phyloP scores from a whole-genome alignment of 1,284 basidiomycete genomes.

The Moniliophthora roreri region DNA sequence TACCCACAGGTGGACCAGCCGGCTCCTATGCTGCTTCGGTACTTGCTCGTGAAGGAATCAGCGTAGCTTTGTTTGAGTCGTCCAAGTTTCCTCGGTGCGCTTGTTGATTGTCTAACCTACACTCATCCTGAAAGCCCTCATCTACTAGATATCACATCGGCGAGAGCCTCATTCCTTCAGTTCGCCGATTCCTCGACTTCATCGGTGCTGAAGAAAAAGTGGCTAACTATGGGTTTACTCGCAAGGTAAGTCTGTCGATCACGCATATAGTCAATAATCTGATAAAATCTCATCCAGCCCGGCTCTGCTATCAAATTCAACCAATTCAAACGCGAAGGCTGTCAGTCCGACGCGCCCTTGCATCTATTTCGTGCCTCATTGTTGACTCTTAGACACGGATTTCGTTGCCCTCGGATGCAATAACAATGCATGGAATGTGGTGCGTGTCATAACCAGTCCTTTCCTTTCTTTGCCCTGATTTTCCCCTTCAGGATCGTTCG shows the following conservation, averaged over 20 bases:
- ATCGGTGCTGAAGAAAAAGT: slow-evolving; percentile 60
- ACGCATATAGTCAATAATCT: slow-evolving; percentile 1
- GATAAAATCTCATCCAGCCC: slow-evolving; percentile 36
- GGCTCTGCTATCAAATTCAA: slow-evolving; percentile 66
- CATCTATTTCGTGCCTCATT: slow-evolving; percentile 3
- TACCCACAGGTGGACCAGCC: slow-evolving; percentile 51
- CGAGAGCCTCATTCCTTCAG: slow-evolving; percentile 63
- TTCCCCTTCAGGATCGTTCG: slow-evolving; percentile 47
- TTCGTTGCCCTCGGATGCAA: slow-evolving; percentile 56
- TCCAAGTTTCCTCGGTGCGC: slow-evolving; percentile 65
- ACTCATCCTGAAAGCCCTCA: not conserved
- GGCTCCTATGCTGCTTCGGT: slow-evolving; percentile 72
- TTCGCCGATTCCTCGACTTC: slow-evolving; percentile 58
- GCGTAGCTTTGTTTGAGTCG: slow-evolving; percentile 68
- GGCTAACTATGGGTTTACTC: slow-evolving; percentile 48
- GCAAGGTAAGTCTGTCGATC: slow-evolving; percentile 41
- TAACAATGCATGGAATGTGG: slow-evolving; percentile 68
- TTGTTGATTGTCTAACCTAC: not conserved
- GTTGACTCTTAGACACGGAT: slow-evolving; percentile 52
- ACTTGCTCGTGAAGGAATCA: slow-evolving; percentile 67
- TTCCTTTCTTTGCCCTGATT: not conserved
- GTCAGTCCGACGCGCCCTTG: slow-evolving; percentile 35
- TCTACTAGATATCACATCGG: slow-evolving; percentile 60
- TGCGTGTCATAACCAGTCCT: slow-evolving; percentile 31
- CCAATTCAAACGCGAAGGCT: slow-evolving; percentile 64